A percentile compares a stretch with the other conserved stretches of the same genome.
Conservation (phyloP, 2,329 filamentous ascomycete species). For the Endoconidiophora laricicola region DNA sequence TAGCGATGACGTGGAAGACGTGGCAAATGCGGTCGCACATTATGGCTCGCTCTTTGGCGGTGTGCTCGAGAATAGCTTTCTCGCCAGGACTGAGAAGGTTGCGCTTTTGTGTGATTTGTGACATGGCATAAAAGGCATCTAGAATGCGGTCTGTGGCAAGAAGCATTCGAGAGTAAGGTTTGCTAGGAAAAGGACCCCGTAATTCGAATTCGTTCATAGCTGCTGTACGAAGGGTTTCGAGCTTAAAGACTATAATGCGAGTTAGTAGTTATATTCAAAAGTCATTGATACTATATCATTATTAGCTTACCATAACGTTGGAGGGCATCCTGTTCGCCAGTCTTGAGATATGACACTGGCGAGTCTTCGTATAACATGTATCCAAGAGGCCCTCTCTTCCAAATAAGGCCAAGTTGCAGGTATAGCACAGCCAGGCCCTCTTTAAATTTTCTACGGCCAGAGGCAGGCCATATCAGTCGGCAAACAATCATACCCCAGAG, state of each 20-base stretch:
- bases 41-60: conserved; percentile 58
- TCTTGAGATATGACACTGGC: conserved; percentile 58
- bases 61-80: conserved; percentile 62
- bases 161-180: conserved; percentile 57
- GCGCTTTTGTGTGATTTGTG: conserved; percentile 73
- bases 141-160: conserved; percentile 68
- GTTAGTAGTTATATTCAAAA: neutral
- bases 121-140: conserved; percentile 93
- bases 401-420: conserved; percentile 87
- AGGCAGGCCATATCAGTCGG: conserved; percentile 83
- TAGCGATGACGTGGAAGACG: conserved; percentile 71
- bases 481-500: conserved; percentile 88
- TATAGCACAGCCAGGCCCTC: conserved; percentile 82
- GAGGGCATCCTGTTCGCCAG: conserved; percentile 74
- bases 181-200: conserved; percentile 67
- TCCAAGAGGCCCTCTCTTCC: conserved; percentile 81
- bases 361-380: conserved; percentile 46
- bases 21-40: conserved; percentile 84
- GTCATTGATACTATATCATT: neutral
- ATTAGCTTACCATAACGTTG: conserved; percentile 47
- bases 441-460: conserved; percentile 72
- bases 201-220: conserved; percentile 81
- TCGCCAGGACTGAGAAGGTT: conserved; percentile 62
- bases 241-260: conserved; percentile 34
- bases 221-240: conserved; percentile 56